Conservation (phyloP, 176 grass and related monocot species). For the Phyllostachys edulis region DNA sequence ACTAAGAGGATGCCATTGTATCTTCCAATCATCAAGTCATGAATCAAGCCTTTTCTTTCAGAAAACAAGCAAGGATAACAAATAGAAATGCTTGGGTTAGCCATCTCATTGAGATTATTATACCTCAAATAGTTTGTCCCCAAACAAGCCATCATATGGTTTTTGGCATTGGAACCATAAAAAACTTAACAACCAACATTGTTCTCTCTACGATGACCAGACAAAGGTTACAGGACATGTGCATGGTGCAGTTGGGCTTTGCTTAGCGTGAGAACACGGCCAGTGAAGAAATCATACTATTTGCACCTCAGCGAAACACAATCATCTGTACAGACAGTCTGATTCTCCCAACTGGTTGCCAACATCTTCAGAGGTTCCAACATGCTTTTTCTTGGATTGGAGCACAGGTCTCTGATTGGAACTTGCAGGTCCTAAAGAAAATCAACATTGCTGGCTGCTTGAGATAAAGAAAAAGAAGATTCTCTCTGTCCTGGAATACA, state of each 20-base stretch:
- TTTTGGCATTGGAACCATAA: conserved; percentile 24
- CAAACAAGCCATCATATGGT: conserved; percentile 1
- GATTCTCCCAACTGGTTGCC: conserved; percentile 37
- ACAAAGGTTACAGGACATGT: conserved; percentile 37
- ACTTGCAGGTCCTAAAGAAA: conserved; percentile 41
- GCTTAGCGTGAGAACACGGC: conserved; percentile 1
- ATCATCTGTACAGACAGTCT: conserved; percentile 29
- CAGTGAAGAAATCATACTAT: conserved; percentile 12
- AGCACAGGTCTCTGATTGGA: conserved; percentile 32
- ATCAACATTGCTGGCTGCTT: conserved; percentile 23
- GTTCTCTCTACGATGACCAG: conserved; percentile 15
- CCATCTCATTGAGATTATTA: conserved; percentile 31
- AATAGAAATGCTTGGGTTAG: conserved; percentile 30
- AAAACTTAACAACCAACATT: conserved; percentile 15
- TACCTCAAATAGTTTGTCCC: conserved; percentile 1
- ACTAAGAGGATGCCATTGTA: conserved; percentile 33
- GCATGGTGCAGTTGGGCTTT: conserved; percentile 10
- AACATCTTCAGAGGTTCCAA: conserved; percentile 33
- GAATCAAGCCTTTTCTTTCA: conserved; percentile 31
- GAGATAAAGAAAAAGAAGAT: conserved; percentile 44
- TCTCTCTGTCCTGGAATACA: conserved; percentile 37
- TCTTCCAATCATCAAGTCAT: conserved; percentile 40
- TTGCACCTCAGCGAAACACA: neutral
- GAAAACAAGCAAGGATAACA: conserved; percentile 29
- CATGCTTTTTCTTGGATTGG: conserved; percentile 36